Evolutionary conservation across 257 asterid genomes (phyloP).

Genomic region (Penstemon newberryi): DNA sequence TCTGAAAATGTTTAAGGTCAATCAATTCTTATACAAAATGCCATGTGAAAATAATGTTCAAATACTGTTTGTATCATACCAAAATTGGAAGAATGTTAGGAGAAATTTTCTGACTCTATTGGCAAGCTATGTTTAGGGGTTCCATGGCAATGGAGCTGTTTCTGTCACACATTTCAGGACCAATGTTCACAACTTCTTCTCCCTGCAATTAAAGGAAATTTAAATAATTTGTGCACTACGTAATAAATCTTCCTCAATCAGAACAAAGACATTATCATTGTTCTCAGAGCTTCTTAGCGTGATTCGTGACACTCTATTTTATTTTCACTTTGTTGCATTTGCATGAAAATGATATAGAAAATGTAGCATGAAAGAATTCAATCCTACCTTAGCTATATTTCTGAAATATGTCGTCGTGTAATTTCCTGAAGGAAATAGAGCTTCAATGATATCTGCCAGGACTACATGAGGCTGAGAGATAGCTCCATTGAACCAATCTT

Average conservation of each 20-base stretch:
- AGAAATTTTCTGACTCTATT: constrained; percentile 16
- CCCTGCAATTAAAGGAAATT: constrained; percentile 46
- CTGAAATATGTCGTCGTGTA: constrained; percentile 65
- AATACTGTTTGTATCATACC: background rate
- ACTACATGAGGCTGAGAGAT: constrained; percentile 89
- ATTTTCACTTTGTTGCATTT: background rate
- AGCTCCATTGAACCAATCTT: constrained; percentile 95
- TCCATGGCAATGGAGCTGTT: constrained; percentile 71
- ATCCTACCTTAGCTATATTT: constrained; percentile 79
- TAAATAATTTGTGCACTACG: too few species aligned
- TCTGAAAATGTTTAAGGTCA: too few species aligned
- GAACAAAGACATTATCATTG: too few species aligned
- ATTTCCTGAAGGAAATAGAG: constrained; percentile 71
- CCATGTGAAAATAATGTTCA: too few species aligned
- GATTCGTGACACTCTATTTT: background rate
- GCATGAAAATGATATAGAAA: too few species aligned
- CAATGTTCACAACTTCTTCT: constrained; percentile 61
- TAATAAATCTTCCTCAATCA: too few species aligned
- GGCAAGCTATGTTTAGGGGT: constrained; percentile 60
- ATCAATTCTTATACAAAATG: too few species aligned
- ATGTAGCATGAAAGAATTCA: background rate
- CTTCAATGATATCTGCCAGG: constrained; percentile 77
- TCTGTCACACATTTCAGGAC: constrained; percentile 74
- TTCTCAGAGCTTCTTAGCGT: too few species aligned
- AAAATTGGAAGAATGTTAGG: constrained; percentile 5